Percentiles rank a stretch among this genome's conserved stretches.
Conservation (phyloP, 768 basidiomycete genomes). For the Russula sp. region DNA sequence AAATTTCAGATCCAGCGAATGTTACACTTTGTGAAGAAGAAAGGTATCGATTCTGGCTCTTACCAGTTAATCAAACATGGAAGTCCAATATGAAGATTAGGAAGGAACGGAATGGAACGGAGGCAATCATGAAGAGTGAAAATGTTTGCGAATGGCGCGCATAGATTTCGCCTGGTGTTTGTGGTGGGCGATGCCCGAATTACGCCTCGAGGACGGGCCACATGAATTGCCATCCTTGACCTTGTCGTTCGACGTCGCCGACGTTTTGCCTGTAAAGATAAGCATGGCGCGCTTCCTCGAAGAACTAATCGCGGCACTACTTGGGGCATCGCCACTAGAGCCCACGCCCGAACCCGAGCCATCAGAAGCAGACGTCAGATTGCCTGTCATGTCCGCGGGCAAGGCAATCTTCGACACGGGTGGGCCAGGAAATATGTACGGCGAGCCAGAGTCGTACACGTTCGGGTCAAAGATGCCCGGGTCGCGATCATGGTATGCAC, state of each 20-base stretch:
- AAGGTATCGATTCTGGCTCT: background rate
- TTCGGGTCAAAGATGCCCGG: constrained; percentile 58
- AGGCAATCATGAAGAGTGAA: background rate
- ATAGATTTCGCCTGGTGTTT: constrained; percentile 1
- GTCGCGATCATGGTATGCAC: constrained; percentile 62
- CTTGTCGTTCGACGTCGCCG: background rate
- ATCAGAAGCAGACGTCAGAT: background rate
- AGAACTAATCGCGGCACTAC: background rate
- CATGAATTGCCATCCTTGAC: background rate
- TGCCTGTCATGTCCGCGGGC: background rate
- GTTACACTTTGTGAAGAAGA: background rate
- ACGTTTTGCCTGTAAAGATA: background rate
- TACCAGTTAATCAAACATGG: too few species aligned
- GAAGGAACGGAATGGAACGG: background rate
- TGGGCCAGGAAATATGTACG: constrained; percentile 16
- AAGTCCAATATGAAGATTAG: background rate
- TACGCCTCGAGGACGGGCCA: background rate
- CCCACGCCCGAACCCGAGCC: background rate
- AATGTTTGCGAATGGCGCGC: background rate
- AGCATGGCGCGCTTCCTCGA: background rate
- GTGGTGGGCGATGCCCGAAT: background rate
- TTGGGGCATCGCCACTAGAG: background rate
- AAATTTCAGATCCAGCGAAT: background rate
- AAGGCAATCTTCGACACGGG: constrained; percentile 20
- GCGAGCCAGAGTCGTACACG: constrained; percentile 20